Evolutionary conservation across 257 asterid genomes (phyloP).

Genomic region (Salvia hispanica): DNA sequence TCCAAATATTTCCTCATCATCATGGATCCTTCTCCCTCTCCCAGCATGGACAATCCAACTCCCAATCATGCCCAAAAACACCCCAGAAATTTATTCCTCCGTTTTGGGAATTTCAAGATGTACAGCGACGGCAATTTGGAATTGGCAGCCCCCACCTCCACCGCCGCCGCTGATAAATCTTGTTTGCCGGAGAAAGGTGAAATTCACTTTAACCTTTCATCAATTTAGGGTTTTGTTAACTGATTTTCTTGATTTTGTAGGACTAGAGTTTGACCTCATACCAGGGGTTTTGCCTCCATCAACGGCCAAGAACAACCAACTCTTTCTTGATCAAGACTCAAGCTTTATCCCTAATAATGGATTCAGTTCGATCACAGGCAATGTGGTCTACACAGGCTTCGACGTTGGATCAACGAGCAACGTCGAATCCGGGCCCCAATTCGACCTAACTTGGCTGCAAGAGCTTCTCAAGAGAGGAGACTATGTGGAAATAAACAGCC

Average conservation of each 20-base stretch:
- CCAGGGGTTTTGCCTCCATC: neutral
- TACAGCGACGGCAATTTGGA: neutral
- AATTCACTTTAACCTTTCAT: too few relatives aligned
- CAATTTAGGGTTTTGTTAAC: neutral
- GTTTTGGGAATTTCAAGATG: conserved; percentile 9
- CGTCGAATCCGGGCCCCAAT: neutral
- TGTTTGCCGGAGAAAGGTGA: neutral
- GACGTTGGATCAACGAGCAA: neutral
- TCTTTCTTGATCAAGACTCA: neutral
- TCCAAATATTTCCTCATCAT: neutral
- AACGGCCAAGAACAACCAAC: neutral
- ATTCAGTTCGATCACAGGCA: neutral
- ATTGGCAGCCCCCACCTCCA: neutral
- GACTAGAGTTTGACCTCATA: neutral
- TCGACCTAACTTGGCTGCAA: conserved; percentile 2
- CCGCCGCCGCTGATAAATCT: neutral
- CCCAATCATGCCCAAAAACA: conserved; percentile 8
- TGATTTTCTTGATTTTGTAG: conserved; percentile 17
- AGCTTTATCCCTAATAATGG: neutral
- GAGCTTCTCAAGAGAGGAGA: conserved; percentile 19
- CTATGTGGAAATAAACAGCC: neutral
- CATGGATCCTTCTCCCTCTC: neutral
- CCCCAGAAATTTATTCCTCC: neutral
- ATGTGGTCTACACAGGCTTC: neutral
- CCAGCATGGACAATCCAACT: conserved; percentile 3